phyloP scores from a whole-genome alignment of 495 filamentous ascomycete genomes.

The Lophium mytilinum region DNA sequence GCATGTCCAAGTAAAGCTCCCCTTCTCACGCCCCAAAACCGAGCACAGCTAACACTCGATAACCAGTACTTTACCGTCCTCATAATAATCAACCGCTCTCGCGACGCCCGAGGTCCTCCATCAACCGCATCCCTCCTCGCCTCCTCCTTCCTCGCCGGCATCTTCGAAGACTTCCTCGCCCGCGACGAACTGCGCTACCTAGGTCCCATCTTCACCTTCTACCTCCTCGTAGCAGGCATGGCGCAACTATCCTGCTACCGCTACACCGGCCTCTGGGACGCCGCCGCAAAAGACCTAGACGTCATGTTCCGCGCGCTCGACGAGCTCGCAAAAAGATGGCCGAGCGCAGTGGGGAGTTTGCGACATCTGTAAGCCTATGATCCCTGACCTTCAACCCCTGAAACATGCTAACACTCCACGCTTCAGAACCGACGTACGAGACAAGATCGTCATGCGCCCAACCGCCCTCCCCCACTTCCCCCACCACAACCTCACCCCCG shows the following conservation, averaged over 20 bases:
- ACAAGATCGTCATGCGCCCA: conserved; percentile 14
- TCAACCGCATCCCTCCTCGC: conserved; percentile 19
- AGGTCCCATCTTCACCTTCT: conserved; percentile 23
- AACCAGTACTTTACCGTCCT: conserved; percentile 14
- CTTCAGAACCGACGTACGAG: conserved; percentile 16
- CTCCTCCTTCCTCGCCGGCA: conserved; percentile 21
- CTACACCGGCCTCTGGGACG: conserved; percentile 14
- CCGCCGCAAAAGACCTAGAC: conserved; percentile 18
- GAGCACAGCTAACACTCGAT: not conserved
- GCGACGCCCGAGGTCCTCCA: conserved; percentile 4
- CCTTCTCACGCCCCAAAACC: too few species aligned
- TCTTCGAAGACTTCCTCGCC: conserved; percentile 25
- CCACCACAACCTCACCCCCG: conserved; percentile 13
- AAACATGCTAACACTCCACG: not conserved
- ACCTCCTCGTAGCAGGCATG: conserved; percentile 21
- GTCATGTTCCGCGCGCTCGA: conserved; percentile 17
- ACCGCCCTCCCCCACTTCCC: conserved; percentile 9
- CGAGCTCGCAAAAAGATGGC: conserved; percentile 21
- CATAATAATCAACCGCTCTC: conserved; percentile 13
- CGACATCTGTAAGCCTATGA: conserved; percentile 13
- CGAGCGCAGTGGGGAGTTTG: conserved; percentile 15
- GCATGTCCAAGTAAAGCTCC: conserved; percentile 10
- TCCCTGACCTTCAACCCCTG: not conserved
- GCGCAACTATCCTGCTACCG: conserved; percentile 21
- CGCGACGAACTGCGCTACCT: conserved; percentile 23